phyloP scores from a whole-genome alignment of 495 filamentous ascomycete genomes.

The Zalerion maritima region DNA sequence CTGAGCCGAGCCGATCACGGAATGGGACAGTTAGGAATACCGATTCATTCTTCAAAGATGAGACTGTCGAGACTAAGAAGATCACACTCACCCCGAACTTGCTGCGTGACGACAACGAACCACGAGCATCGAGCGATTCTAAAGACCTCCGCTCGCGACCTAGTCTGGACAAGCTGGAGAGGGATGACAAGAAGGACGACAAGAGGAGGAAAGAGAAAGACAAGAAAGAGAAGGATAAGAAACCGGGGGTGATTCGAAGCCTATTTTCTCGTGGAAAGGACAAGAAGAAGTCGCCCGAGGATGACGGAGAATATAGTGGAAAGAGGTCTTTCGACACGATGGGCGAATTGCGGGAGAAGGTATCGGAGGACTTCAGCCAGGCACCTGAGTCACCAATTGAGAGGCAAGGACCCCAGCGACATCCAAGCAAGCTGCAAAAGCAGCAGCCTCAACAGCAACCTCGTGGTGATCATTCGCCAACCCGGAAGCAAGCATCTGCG shows the following conservation, averaged over 20 bases:
- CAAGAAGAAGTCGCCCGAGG: slow-evolving; percentile 58
- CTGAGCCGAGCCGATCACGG: slow-evolving; percentile 48
- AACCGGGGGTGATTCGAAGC: slow-evolving; percentile 77
- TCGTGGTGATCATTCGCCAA: slow-evolving; percentile 38
- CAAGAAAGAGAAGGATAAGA: slow-evolving; percentile 85
- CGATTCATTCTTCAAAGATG: slow-evolving; percentile 95
- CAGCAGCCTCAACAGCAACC: slow-evolving; percentile 43
- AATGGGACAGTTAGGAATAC: slow-evolving; percentile 78
- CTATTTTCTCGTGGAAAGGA: slow-evolving; percentile 94
- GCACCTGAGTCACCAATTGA: too few relatives aligned
- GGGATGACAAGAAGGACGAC: slow-evolving; percentile 36
- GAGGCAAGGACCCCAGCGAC: slow-evolving; percentile 40
- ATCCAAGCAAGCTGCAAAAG: slow-evolving; percentile 65
- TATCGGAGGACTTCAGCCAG: slow-evolving; percentile 1
- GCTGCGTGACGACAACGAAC: slow-evolving; percentile 68
- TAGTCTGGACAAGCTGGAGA: slow-evolving; percentile 44
- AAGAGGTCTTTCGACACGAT: slow-evolving; percentile 40
- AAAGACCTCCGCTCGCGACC: slow-evolving; percentile 43
- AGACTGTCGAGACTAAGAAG: slow-evolving; percentile 88
- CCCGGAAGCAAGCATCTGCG: slow-evolving; percentile 20
- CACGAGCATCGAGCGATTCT: slow-evolving; percentile 42
- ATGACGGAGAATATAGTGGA: slow-evolving; percentile 54
- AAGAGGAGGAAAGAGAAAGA: slow-evolving; percentile 44
- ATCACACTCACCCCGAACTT: slow-evolving; percentile 92
- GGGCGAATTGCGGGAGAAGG: slow-evolving; percentile 23